These are phyloP conservation scores for Cystobasidium ongulense DNA, from an alignment of 768 basidiomycete genomes.

Conservation along the genomic window DNA sequence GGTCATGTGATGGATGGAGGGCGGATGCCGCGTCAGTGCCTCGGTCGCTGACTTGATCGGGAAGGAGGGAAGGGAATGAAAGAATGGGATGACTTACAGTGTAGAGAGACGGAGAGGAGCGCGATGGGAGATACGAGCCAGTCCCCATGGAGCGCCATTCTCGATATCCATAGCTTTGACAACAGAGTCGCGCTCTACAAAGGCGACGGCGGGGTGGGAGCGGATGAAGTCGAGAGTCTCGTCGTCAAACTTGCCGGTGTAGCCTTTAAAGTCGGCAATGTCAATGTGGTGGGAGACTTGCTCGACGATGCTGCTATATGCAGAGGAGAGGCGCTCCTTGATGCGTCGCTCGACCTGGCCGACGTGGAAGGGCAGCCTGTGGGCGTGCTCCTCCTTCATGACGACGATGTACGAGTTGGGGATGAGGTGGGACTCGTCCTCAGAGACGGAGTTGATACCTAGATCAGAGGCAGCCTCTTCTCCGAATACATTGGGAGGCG, in stretches of 20 bases:
- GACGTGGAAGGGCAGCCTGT: conserved; percentile 53
- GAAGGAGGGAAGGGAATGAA: background rate
- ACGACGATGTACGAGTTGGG: conserved; percentile 93
- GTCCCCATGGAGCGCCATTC: conserved; percentile 57
- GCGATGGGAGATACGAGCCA: conserved; percentile 89
- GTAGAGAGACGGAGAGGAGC: conserved; percentile 64
- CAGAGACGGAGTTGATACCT: background rate
- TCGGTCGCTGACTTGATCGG: background rate
- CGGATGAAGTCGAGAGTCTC: conserved; percentile 67
- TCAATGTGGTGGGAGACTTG: conserved; percentile 43
- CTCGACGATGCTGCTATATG: conserved; percentile 48
- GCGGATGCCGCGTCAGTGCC: background rate
- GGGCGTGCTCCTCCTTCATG: conserved; percentile 67
- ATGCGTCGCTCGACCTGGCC: conserved; percentile 15
- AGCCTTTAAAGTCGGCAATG: conserved; percentile 39
- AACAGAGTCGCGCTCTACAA: conserved; percentile 86
- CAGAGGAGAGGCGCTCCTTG: background rate
- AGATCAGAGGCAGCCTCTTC: background rate
- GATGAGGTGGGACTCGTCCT: conserved; percentile 46
- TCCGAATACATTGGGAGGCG: conserved; percentile 26
- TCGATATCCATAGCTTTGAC: conserved; percentile 62
- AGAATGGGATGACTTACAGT: conserved; percentile 43
- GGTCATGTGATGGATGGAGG: conserved; percentile 5
- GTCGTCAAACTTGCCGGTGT: conserved; percentile 43
- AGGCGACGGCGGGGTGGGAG: conserved; percentile 76